Percentiles rank a stretch among this genome's conserved stretches.
phyloP scores from a whole-genome alignment of 2,329 filamentous ascomycete species.

The Aureobasidium pullulans region DNA sequence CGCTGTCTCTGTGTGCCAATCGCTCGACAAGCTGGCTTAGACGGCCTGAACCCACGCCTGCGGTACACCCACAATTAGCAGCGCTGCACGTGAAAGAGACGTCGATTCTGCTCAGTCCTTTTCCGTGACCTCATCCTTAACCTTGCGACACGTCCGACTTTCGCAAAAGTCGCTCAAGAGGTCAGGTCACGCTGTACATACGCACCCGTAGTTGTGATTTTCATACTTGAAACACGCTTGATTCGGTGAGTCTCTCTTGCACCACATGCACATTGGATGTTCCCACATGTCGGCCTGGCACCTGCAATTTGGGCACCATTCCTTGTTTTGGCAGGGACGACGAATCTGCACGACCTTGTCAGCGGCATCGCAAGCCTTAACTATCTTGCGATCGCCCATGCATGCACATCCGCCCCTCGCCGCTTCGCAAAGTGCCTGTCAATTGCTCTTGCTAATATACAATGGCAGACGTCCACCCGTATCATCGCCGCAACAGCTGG shows the following conservation, averaged over 20 bases:
- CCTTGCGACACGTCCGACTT: not conserved
- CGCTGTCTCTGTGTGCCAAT: not conserved
- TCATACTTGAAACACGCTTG: constrained; percentile 4
- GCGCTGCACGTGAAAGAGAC: constrained; percentile 1
- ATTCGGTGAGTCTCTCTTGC: not conserved
- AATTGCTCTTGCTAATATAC: not conserved
- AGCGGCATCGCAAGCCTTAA: not conserved
- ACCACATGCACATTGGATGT: not conserved
- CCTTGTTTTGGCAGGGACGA: constrained; percentile 5
- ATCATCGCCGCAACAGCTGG: constrained; percentile 3
- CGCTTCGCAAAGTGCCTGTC: not conserved
- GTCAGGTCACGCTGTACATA: not conserved
- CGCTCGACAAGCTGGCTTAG: not conserved
- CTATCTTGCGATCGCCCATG: not conserved
- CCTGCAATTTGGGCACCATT: constrained; percentile 1
- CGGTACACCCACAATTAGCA: not conserved
- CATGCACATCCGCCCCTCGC: not conserved
- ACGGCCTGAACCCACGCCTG: not conserved
- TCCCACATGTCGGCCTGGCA: not conserved
- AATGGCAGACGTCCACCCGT: not conserved
- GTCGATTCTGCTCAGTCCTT: not conserved
- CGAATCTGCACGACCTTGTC: constrained; percentile 1
- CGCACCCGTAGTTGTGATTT: constrained; percentile 2
- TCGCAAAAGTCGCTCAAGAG: not conserved
- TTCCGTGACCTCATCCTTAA: constrained; percentile 3